Percentiles rank a stretch among this genome's conserved stretches.
Conservation (phyloP, 345 rosid species). For the Acer saccharum region DNA sequence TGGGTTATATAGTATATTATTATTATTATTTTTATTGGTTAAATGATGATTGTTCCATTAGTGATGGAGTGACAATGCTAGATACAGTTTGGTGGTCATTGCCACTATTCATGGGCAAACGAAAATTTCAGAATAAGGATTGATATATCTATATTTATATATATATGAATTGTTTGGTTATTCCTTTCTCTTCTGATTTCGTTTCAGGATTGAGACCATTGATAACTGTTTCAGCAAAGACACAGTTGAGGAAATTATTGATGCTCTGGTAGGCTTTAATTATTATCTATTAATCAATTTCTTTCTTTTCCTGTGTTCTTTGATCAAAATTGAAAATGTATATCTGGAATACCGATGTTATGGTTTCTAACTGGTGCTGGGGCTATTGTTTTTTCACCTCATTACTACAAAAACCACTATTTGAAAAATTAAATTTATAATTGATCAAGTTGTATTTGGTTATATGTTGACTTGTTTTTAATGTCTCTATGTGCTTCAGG, state of each 20-base stretch:
- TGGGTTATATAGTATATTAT: background rate
- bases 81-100: background rate
- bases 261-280: constrained; percentile 65
- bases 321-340: background rate
- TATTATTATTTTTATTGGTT: background rate
- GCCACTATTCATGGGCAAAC: background rate
- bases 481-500: constrained; percentile 37
- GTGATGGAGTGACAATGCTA: background rate
- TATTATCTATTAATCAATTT: background rate
- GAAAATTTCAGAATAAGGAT: background rate
- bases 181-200: constrained; percentile 10
- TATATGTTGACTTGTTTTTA: constrained; percentile 7
- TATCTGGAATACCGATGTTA: background rate
- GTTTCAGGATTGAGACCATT: constrained; percentile 68
- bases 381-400: background rate
- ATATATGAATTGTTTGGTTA: background rate
- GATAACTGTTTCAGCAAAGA: constrained; percentile 87
- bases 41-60: background rate
- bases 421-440: background rate
- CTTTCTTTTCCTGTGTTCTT: background rate
- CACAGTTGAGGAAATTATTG: constrained; percentile 83
- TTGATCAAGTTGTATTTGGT: background rate
- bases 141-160: background rate
- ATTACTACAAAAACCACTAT: background rate
- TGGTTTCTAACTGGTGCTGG: background rate